Conservation (phyloP, 352 stramenopile species). For the Pythium phragmiticola region DNA sequence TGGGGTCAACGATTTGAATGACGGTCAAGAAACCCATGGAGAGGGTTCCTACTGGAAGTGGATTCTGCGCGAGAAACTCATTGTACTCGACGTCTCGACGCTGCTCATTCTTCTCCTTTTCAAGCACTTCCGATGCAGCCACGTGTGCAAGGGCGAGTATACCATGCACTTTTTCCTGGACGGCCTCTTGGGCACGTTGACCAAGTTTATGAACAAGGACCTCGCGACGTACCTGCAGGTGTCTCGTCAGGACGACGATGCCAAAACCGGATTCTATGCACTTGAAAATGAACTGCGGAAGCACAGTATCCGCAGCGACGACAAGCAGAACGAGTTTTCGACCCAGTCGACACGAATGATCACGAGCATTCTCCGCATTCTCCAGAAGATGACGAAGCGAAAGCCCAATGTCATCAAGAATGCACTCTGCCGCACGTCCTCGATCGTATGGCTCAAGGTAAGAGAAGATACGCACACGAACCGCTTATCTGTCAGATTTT, state of each 20-base stretch:
- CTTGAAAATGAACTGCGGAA: conserved; percentile 67
- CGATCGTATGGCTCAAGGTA: conserved; percentile 63
- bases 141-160: conserved; percentile 77
- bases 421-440: conserved; percentile 63
- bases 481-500: background rate
- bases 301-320: conserved; percentile 52
- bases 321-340: conserved; percentile 70
- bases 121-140: conserved; percentile 75
- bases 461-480: conserved; percentile 38
- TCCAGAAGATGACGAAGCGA: conserved; percentile 84
- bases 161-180: conserved; percentile 82
- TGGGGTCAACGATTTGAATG: conserved; percentile 47
- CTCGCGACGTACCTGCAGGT: conserved; percentile 77
- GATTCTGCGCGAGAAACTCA: conserved; percentile 78
- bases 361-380: conserved; percentile 70
- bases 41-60: conserved; percentile 80
- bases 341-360: conserved; percentile 70
- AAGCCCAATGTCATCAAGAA: conserved; percentile 87
- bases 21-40: conserved; percentile 34
- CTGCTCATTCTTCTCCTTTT: conserved; percentile 65
- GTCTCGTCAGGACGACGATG: conserved; percentile 55
- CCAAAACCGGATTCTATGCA: conserved; percentile 50
- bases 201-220: conserved; percentile 89
- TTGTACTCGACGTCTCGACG: conserved; percentile 72
- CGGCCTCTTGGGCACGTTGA: conserved; percentile 64